Evolutionary conservation across 345 rosid genomes (phyloP).

Genomic region (Acer campestre): DNA sequence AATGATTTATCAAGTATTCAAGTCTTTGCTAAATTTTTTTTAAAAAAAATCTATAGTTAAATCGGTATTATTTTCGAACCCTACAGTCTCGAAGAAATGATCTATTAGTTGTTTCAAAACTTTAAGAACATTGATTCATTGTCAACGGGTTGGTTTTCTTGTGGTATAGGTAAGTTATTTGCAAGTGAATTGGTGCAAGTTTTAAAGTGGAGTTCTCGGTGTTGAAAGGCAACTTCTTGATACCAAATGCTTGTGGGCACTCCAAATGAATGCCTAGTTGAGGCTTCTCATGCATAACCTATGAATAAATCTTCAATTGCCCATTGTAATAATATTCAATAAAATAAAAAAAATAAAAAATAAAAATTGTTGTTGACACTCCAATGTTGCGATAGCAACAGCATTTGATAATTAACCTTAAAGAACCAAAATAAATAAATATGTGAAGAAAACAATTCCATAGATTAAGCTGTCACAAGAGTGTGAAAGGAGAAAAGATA

Average conservation of each 20-base stretch:
- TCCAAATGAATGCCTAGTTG: background rate
- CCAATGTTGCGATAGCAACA: background rate
- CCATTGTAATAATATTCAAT: background rate
- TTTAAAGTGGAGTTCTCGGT: background rate
- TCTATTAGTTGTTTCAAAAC: background rate
- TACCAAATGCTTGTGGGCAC: background rate
- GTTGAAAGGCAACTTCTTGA: background rate
- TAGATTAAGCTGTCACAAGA: too few species aligned
- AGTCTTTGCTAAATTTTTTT: background rate
- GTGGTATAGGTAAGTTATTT: background rate
- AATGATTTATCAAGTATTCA: background rate
- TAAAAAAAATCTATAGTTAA: too few species aligned
- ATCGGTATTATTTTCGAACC: background rate
- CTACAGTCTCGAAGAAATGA: background rate
- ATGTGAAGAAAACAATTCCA: too few species aligned
- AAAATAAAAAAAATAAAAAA: background rate
- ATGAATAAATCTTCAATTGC: slow-evolving; percentile 7
- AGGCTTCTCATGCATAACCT: background rate
- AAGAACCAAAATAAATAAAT: background rate
- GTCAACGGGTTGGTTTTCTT: background rate
- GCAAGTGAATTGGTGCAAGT: background rate
- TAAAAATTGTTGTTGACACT: background rate
- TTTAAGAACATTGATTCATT: background rate
- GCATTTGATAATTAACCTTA: background rate
- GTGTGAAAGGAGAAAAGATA: too few species aligned